Evolutionary conservation across 352 stramenopile genomes (phyloP).

Genomic region (Phytopythium chamaehyphon): DNA sequence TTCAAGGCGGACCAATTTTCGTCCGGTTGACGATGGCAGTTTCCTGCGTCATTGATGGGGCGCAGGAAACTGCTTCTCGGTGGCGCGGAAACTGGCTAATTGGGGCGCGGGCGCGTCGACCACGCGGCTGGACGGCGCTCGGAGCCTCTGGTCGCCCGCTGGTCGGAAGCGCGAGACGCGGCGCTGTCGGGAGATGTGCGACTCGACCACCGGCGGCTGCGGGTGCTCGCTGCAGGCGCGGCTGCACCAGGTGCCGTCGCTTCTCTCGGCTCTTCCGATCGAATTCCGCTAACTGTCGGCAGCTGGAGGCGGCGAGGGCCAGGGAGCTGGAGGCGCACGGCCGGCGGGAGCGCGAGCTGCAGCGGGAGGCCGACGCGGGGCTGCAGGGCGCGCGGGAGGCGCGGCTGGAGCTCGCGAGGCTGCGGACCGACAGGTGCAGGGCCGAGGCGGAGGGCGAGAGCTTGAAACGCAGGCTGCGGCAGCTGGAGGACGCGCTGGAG

Average conservation of each 20-base stretch:
- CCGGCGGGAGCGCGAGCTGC: constrained; percentile 24
- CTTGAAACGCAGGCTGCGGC: constrained; percentile 11
- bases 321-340: constrained; percentile 51
- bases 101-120: too few species aligned
- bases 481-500: constrained; percentile 15
- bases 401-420: constrained; percentile 32
- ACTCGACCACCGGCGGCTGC: not conserved
- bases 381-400: constrained; percentile 26
- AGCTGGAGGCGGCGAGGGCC: constrained; percentile 41
- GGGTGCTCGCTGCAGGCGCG: constrained; percentile 26
- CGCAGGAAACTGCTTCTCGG: too few species aligned
- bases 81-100: too few species aligned
- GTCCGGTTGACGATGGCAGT: not conserved
- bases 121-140: too few species aligned
- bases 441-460: constrained; percentile 31
- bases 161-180: too few species aligned
- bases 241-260: constrained; percentile 28
- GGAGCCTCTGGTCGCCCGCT: too few species aligned
- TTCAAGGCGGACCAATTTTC: constrained; percentile 2
- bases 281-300: not conserved
- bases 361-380: constrained; percentile 23
- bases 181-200: too few species aligned
- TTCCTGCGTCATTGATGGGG: too few species aligned
- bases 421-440: constrained; percentile 37
- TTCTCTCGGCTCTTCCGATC: not conserved